Base-by-base conservation (phyloP, 1,284 basidiomycete genomes). In the Athelia psychrophila region DNA sequence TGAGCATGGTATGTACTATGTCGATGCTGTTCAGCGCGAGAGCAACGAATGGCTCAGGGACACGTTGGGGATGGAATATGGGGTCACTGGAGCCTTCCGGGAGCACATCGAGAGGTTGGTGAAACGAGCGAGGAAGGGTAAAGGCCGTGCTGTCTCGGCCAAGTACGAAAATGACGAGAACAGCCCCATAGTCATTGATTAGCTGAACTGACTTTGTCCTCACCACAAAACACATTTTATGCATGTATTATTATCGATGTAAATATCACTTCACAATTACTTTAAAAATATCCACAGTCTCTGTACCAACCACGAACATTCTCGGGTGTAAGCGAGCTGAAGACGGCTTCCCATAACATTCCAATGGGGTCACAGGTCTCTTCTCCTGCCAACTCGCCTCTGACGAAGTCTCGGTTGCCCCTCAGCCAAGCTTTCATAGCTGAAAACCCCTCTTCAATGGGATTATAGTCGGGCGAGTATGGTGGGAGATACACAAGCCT, bases 391-490 rank as follows among this genome's bases (percentile, higher is more conserved):
- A 54, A 18, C 42, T 61, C 54, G 15, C 52, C 50, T 19, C 51
- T 48, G 24, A 60, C 59, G 45, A 55, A 58, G 32, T 58, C 55
- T 1, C 56, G 54, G 47, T 68, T 56, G 4, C 19, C 2, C 16
- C 58, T 53, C 18, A 69, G 50, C 57, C 61, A 66, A 1, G 57
- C 44, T 52, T 71, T 71, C 48, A 70, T 62, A 2, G 54, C 51
- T 2, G 65, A 69, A 56, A 72, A 70, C 3, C 56, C 63, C 48
- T 64, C 61, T 53, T 70, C 64, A 19, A 71, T 68, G 1, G 65
- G 68, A 45, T 70, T 70, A 48, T 62, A 55, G 51, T 71, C 69
- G 4, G 68, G 69, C 3, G 68, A 71, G 54, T 70, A 70, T 8
- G 64, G 51, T 16, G 70, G 69, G 8, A 72, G 58, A 50, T 64